Base-by-base conservation (phyloP, 2,329 filamentous ascomycete genomes). In the Alternaria ventricosa region DNA sequence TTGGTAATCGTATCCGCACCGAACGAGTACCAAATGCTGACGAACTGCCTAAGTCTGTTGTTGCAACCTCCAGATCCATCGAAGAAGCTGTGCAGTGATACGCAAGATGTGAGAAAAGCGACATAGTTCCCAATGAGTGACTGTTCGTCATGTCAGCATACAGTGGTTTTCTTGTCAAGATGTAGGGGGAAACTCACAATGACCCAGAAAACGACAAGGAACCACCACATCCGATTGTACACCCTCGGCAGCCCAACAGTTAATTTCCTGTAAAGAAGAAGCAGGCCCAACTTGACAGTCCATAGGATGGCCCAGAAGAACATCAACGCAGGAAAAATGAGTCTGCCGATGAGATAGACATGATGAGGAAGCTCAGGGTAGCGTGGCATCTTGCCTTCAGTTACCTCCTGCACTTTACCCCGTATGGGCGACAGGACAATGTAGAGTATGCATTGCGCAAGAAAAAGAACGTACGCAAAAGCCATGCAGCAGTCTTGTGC, bases 251-350 rank as follows among this genome's bases (percentile, higher is more conserved):
- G 27, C 7, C 49, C 58, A 3, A 41, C 12, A 18, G 49, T 41
- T 4, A 61, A 12, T 20, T 58, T 61, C 20, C 55, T 57, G 33
- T 65, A 61, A 3, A 61, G 44, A 41, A 47, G 25, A 13, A 59
- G 50, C 9, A 65, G 25, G 6, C 54, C 60, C 10, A 59, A 55
- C 49, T 65, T 59, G 43, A 61, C 58, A 15, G 25, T 45, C 58
- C 45, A 65, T 15, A 61, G 6, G 6, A 51, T 51, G 18, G 30
- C 20, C 46, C 56, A 63, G 47, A 54, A 64, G 36, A 41, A 60
- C 12, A 46, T 30, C 51, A 60, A 28, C 12, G 33, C 56, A n/a
- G 36, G 22, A 11, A 43, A 63, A 5, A 56, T 45, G 3, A 63
- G 43, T 30, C 46, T 46, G 10, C 43, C 23, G 0, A 28, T 22